Evolutionary conservation across 2,329 filamentous ascomycete genomes (phyloP), one percentile per base, ranked within the genome.

Genomic region (Rhynchosporium secalis): DNA sequence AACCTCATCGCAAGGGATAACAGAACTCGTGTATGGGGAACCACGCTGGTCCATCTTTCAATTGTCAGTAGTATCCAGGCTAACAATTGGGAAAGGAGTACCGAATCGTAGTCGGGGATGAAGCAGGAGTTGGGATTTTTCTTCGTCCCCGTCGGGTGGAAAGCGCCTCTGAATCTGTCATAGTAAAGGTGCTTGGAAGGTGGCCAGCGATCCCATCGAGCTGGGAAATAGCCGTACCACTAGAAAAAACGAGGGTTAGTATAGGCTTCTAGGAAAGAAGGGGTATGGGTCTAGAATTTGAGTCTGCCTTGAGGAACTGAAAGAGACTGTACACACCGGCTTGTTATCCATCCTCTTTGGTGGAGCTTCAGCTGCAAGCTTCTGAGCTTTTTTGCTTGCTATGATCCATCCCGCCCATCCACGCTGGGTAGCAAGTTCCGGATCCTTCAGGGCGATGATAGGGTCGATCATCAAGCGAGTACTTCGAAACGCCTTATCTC

Each of bases 121-220:
- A 38, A 33, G 28, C 29, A 54, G 6, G 29, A 29, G 13, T n/a
- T 38, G 13, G 56, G 20, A 36, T 15, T 38, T n/a, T 33, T 55
- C 41, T 61, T 55, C 33, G 40, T 31, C 12, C 43, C 45, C 15
- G 49, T 15, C 1, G 45, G 26, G 10, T 40, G 40, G 2, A 61
- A 59, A 52, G 45, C 20, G 3, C 61, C 60, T 33, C 47, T 28
- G 62, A 47, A 71, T 68, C 45, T 51, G 33, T 69, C 65, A 31
- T 69, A 69, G 58, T 62, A 66, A 26, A 69, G 52, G 40, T 68
- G 65, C 48, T 69, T 69, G 13, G 61, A 65, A 4, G 65, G 64
- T 13, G 65, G 66, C 67, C 67, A 69, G 7, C 67, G 56, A 52
- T 66, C 62, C 33, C 46, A 57, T 51, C 65, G 55, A 1, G 45